Evolutionary conservation across 83 land plant genomes (phyloP).

Genomic region (Picea mariana): DNA sequence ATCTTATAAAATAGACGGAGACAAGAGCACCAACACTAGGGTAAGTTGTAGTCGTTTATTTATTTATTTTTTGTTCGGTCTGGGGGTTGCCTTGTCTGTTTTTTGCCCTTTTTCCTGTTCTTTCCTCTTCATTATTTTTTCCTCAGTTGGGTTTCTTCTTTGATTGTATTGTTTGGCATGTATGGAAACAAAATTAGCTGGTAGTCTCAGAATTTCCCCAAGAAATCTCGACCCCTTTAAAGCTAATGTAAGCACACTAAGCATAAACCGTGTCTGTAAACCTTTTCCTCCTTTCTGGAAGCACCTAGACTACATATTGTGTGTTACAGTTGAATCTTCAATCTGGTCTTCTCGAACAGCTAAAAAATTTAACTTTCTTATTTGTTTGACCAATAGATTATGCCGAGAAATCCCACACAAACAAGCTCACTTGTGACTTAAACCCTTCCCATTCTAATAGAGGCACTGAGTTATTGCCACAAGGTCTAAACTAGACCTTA

Average conservation of each 20-base stretch:
- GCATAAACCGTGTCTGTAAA: neutral
- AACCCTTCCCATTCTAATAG: conserved; percentile 4
- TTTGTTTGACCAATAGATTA: neutral
- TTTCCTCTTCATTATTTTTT: neutral
- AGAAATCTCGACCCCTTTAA: neutral
- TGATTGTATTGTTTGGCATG: neutral
- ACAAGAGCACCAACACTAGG: conserved; percentile 29
- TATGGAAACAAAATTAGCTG: neutral
- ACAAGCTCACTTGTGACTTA: no score
- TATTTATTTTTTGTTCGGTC: neutral
- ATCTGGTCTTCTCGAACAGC: neutral
- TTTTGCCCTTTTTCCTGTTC: neutral
- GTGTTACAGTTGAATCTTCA: neutral
- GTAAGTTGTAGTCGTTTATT: conserved; percentile 14
- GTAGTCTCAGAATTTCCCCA: neutral
- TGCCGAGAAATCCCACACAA: neutral
- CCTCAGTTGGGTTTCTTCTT: neutral
- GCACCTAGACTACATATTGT: neutral
- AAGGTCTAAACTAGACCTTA: neutral
- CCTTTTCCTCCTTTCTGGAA: neutral
- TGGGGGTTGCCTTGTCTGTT: neutral
- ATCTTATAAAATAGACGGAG: conserved; percentile 48
- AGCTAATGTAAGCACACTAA: neutral
- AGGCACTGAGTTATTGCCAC: neutral
- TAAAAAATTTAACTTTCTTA: neutral